Conservation (phyloP, 1,139 yeast genomes). For the Protomyces inundatus region DNA sequence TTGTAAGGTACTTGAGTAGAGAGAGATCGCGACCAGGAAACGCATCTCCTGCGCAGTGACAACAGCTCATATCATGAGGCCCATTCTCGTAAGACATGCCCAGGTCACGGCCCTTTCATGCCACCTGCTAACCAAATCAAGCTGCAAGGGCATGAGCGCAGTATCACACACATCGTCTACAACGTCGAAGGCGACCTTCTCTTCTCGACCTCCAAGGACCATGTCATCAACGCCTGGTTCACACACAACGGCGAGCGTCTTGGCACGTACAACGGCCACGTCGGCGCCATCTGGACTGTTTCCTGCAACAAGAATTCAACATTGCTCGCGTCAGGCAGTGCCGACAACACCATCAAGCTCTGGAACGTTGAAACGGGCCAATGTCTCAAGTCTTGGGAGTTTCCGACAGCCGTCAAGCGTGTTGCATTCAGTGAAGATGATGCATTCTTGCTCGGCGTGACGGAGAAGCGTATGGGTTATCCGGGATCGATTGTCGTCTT, state of each 20-base stretch:
- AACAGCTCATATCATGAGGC: constrained; percentile 3
- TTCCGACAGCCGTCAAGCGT: constrained; percentile 82
- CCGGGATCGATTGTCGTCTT: constrained; percentile 70
- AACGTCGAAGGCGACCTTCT: constrained; percentile 83
- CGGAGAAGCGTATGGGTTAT: constrained; percentile 92
- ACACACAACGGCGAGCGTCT: constrained; percentile 93
- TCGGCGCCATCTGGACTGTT: constrained; percentile 93
- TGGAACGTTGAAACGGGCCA: constrained; percentile 83
- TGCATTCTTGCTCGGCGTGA: constrained; percentile 62
- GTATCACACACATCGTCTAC: constrained; percentile 34
- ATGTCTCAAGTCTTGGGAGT: constrained; percentile 66
- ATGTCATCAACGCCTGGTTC: constrained; percentile 73
- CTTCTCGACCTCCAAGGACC: constrained; percentile 81
- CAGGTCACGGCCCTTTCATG: neutral
- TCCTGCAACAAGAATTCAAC: constrained; percentile 69
- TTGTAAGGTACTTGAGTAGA: too few relatives aligned
- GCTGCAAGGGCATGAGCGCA: constrained; percentile 35
- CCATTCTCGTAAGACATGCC: constrained; percentile 10
- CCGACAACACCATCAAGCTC: constrained; percentile 77
- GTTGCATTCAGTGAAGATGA: constrained; percentile 81
- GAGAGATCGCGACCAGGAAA: too few relatives aligned
- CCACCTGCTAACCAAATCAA: neutral
- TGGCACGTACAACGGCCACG: constrained; percentile 86
- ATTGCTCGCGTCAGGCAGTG: constrained; percentile 80
- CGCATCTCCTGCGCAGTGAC: too few relatives aligned